phyloP scores from a whole-genome alignment of 768 basidiomycete species.

The Pulveroboletus sp. region DNA sequence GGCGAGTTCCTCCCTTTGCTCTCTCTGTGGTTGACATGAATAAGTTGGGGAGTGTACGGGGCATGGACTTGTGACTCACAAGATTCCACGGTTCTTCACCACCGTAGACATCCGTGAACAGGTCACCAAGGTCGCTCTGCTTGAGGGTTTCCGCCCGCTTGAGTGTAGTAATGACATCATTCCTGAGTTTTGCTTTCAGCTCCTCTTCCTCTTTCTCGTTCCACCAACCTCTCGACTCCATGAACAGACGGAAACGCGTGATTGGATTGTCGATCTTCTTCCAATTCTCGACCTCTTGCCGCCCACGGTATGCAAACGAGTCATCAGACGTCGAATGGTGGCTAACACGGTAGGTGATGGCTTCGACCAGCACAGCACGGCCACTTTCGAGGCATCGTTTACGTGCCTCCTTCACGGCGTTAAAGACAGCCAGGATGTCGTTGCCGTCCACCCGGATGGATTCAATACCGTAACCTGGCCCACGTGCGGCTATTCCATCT shows the following conservation, averaged over 20 bases:
- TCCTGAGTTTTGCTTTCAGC: constrained; percentile 61
- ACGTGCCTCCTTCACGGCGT: constrained; percentile 67
- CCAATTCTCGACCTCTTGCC: constrained; percentile 87
- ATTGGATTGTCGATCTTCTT: constrained; percentile 91
- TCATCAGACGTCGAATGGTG: constrained; percentile 96
- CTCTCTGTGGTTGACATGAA: constrained; percentile 45
- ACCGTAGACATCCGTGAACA: constrained; percentile 86
- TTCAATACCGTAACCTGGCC: constrained; percentile 86
- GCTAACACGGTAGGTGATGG: constrained; percentile 92
- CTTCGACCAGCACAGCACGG: constrained; percentile 80
- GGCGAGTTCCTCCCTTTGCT: constrained; percentile 78
- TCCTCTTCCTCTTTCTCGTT: constrained; percentile 65
- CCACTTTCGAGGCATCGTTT: constrained; percentile 68
- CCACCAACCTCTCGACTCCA: constrained; percentile 88
- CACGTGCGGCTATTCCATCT: constrained; percentile 88
- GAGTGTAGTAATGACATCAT: constrained; percentile 74
- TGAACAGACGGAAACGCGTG: constrained; percentile 74
- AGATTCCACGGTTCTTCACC: constrained; percentile 82
- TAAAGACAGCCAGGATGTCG: constrained; percentile 80
- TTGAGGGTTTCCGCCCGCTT: constrained; percentile 68
- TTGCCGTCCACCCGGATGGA: constrained; percentile 94
- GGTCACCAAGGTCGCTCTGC: constrained; percentile 64
- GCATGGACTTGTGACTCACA: constrained; percentile 42
- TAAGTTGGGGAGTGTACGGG: background rate
- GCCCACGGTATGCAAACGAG: constrained; percentile 87